Evolutionary conservation across 805 yeast species (phyloP), one percentile per base, ranked within the genome.

Genomic region (Candida saitoana): DNA sequence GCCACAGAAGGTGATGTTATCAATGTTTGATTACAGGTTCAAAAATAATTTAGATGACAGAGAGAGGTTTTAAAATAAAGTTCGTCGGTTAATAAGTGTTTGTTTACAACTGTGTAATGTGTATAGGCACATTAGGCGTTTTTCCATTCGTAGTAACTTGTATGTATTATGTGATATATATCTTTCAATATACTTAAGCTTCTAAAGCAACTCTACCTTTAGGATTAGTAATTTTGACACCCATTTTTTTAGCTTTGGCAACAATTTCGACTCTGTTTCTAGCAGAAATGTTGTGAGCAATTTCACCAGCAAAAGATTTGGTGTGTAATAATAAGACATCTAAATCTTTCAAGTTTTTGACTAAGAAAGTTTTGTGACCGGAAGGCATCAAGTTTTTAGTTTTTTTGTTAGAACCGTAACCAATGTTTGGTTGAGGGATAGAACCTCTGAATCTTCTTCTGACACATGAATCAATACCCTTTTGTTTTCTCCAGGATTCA

Each of bases 391-490:
- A 69, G 84, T 83, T 87, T 76, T 84, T 88, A 71, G 99, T 93
- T 83, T 85, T 89, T 81, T 88, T 93, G 96, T 93, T 89, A 63
- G 98, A 89, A 78, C 99, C 97, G 82, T 87, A 93, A 82, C 99
- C 99, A 67, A 93, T 90, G 81, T 86, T 90, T 82, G 99, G 99
- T 82, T 91, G 95, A 65, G 90, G 80, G 71, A 93, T 87, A 77
- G 91, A 85, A 71, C 99, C 99, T 84, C 97, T 88, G 96, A 93
- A 93, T 82, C 93, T 85, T 83, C 99, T 91, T 83, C 99, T 93
- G 73, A 95, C 97, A 79, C 88, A 82, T 62, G 98, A 90, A 82
- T 93, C 99, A 73, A 93, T 93, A 93, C 99, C 99, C 87, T 93
- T 93, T 80, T 95, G 99, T 81, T 93, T 91, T 88, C 99, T 93